phyloP scores from a whole-genome alignment of 2,329 filamentous ascomycete species.

The Penicillium sp. region DNA sequence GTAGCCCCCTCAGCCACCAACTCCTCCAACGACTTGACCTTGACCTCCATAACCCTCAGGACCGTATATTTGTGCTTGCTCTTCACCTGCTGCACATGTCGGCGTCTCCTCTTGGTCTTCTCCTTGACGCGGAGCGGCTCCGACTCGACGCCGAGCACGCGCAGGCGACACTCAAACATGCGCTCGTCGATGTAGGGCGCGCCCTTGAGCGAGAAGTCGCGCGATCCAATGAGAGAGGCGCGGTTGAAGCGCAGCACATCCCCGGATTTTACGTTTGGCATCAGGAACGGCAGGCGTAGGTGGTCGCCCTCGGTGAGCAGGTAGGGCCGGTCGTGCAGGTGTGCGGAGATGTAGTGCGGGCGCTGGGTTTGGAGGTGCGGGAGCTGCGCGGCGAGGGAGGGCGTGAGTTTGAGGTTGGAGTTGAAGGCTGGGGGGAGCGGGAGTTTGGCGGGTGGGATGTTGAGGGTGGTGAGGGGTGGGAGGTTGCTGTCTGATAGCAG shows the following conservation, averaged over 20 bases:
- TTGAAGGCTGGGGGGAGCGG: slow-evolving; percentile 36
- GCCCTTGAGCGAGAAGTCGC: slow-evolving; percentile 86
- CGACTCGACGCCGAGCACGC: slow-evolving; percentile 78
- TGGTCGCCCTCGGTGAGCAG: slow-evolving; percentile 61
- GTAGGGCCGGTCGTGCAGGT: slow-evolving; percentile 49
- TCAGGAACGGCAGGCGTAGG: slow-evolving; percentile 73
- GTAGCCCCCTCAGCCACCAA: slow-evolving; percentile 43
- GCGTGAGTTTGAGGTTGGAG: slow-evolving; percentile 37
- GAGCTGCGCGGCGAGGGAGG: slow-evolving; percentile 40
- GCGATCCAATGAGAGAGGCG: slow-evolving; percentile 73
- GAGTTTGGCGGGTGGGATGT: slow-evolving; percentile 28
- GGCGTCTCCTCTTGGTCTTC: slow-evolving; percentile 74
- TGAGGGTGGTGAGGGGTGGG: not conserved
- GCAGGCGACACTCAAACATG: slow-evolving; percentile 79
- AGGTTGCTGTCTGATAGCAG: slow-evolving; percentile 1
- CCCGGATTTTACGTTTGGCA: slow-evolving; percentile 71
- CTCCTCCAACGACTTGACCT: slow-evolving; percentile 58
- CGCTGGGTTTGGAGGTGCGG: slow-evolving; percentile 42
- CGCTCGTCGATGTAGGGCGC: slow-evolving; percentile 76
- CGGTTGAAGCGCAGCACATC: slow-evolving; percentile 86
- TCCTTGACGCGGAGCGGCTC: slow-evolving; percentile 73
- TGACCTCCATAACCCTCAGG: slow-evolving; percentile 76
- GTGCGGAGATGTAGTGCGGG: slow-evolving; percentile 46
- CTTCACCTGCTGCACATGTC: slow-evolving; percentile 66
- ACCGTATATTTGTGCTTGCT: slow-evolving; percentile 93